phyloP scores from a whole-genome alignment of 768 basidiomycete species.

The Lactarius trivialis region DNA sequence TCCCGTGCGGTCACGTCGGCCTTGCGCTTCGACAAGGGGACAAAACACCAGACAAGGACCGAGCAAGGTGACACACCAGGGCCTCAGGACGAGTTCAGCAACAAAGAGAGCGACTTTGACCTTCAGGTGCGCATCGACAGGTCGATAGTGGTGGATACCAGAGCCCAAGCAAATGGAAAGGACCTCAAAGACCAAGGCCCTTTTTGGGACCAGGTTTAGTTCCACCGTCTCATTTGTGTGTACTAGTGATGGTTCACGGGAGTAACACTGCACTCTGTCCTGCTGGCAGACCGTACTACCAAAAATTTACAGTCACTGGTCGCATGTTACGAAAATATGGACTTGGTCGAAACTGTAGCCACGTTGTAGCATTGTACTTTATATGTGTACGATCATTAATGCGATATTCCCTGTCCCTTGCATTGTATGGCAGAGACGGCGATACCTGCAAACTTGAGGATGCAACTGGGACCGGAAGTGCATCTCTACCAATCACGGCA shows the following conservation, averaged over 20 bases:
- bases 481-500: background rate
- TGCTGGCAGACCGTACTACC: too few relatives aligned
- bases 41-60: background rate
- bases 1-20: background rate
- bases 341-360: too few relatives aligned
- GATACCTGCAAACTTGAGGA: background rate
- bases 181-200: background rate
- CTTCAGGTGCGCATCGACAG: slow-evolving; percentile 21
- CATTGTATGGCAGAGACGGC: background rate
- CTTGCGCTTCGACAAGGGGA: background rate
- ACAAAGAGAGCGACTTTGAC: slow-evolving; percentile 13
- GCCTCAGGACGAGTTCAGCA: background rate
- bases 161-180: background rate
- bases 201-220: slow-evolving; percentile 1
- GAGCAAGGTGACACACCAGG: background rate
- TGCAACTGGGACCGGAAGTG: background rate
- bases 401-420: background rate
- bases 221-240: background rate
- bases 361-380: background rate
- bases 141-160: slow-evolving; percentile 1
- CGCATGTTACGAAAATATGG: background rate
- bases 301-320: background rate
- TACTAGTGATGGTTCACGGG: background rate
- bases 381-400: background rate
- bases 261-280: background rate